Conservation (phyloP, 1,139 yeast genomes). For the Tardiomyces digboiensis region DNA sequence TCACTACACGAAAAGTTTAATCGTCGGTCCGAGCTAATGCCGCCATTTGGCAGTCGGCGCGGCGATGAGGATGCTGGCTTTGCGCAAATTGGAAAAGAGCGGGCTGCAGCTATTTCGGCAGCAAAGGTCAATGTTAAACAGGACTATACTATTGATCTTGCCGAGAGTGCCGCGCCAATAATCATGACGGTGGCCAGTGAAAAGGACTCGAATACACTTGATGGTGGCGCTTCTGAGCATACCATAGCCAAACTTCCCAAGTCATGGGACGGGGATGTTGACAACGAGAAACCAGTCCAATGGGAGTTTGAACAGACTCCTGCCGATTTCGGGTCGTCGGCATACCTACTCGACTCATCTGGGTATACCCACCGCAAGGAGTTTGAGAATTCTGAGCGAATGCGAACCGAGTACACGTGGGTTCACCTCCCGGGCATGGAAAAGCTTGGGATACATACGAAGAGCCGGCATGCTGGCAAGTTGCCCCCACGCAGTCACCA, state of each 20-base stretch:
- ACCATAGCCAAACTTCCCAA: neutral
- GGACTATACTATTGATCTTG: neutral
- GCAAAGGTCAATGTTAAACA: neutral
- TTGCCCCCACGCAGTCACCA: neutral
- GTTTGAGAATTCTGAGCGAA: neutral
- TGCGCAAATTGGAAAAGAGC: neutral
- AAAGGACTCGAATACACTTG: neutral
- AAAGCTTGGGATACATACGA: neutral
- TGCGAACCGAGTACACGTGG: neutral
- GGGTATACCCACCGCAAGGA: neutral
- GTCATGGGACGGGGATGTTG: neutral
- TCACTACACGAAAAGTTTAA: neutral
- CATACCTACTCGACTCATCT: neutral
- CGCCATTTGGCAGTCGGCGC: neutral
- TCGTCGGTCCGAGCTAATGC: neutral
- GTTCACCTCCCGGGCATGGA: conserved; percentile 1
- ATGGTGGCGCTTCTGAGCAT: neutral
- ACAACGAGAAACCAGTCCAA: neutral
- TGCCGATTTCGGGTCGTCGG: neutral
- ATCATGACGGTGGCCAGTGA: neutral
- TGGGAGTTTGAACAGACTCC: neutral
- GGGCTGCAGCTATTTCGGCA: neutral
- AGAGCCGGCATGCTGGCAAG: neutral
- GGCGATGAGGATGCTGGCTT: neutral
- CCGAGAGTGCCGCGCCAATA: neutral